phyloP scores from a whole-genome alignment of 495 filamentous ascomycete genomes.

The Hyaloscypha hepaticicola region DNA sequence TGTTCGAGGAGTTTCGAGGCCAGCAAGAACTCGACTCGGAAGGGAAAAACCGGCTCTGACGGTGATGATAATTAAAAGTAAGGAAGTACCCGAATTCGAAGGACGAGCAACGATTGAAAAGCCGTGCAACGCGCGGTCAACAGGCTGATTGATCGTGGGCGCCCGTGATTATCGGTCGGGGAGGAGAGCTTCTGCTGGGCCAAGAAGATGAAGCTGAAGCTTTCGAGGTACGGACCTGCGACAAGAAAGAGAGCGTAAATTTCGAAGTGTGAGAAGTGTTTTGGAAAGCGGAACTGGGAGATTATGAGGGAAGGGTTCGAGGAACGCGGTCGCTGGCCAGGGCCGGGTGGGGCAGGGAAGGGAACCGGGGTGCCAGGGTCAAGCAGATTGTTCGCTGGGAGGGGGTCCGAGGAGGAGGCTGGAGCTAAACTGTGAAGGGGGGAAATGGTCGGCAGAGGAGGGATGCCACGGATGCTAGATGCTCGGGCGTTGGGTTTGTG shows the following conservation, averaged over 20 bases:
- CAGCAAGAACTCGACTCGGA: conserved; percentile 37
- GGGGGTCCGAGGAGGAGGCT: conserved; percentile 12
- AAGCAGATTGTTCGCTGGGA: conserved; percentile 3
- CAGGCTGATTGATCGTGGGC: conserved; percentile 7
- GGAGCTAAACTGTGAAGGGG: conserved; percentile 13
- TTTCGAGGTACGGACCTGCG: conserved; percentile 32
- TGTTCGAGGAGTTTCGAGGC: conserved; percentile 35
- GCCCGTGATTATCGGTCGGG: conserved; percentile 4
- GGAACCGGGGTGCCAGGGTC: conserved; percentile 5
- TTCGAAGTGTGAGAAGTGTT: conserved; percentile 30
- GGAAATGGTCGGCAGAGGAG: conserved; percentile 5
- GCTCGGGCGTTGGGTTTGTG: neutral
- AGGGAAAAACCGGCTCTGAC: conserved; percentile 27
- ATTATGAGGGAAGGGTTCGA: conserved; percentile 24
- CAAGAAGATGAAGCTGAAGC: conserved; percentile 26
- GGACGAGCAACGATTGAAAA: conserved; percentile 21
- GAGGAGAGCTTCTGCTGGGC: conserved; percentile 13
- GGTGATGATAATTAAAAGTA: conserved; percentile 28
- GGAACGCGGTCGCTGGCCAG: neutral
- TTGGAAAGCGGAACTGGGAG: conserved; percentile 31
- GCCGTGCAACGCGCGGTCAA: conserved; percentile 12
- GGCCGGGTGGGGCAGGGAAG: neutral
- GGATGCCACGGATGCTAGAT: conserved; percentile 11
- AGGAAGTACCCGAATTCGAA: conserved; percentile 26
- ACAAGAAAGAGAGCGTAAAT: conserved; percentile 33